Conservation (phyloP, 1,284 basidiomycete species). For the Melampsora americana region DNA sequence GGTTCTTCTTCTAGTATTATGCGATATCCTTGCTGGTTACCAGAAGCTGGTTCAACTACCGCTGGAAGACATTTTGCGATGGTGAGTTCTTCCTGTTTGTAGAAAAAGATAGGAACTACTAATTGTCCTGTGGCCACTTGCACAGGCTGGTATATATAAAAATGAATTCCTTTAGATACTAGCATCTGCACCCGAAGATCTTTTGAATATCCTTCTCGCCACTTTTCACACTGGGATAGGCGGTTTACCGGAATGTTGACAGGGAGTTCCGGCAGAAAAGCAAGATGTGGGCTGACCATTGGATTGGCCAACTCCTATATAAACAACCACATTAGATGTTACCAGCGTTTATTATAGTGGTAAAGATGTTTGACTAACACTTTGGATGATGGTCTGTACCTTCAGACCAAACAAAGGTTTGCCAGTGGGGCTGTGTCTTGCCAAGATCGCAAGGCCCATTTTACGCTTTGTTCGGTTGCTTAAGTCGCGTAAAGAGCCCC, state of each 20-base stretch:
- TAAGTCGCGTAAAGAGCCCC: not conserved
- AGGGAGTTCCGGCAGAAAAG: not conserved
- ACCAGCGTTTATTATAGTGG: too few relatives aligned
- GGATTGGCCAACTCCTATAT: conserved; percentile 11
- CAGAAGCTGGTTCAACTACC: not conserved
- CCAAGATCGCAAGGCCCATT: not conserved
- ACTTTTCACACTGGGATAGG: conserved; percentile 8
- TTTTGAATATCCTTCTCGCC: not conserved
- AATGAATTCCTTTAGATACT: not conserved
- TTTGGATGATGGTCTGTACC: not conserved
- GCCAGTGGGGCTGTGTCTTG: not conserved
- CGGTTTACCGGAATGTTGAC: not conserved
- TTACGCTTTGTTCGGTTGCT: not conserved
- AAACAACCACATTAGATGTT: not conserved
- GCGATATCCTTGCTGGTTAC: not conserved
- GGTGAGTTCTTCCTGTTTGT: not conserved
- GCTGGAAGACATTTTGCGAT: not conserved
- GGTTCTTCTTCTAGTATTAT: not conserved
- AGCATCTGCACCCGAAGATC: conserved; percentile 11
- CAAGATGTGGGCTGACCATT: not conserved
- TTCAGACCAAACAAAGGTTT: not conserved
- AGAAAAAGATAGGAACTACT: conserved; percentile 1
- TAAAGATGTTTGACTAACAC: too few relatives aligned
- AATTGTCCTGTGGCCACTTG: not conserved
- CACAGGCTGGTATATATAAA: conserved; percentile 9